A percentile compares a stretch with the other conserved stretches of the same genome.
These are phyloP conservation scores for Aschersonia sp. DNA, from an alignment of 2,329 filamentous ascomycete genomes.

Conservation along the genomic window DNA sequence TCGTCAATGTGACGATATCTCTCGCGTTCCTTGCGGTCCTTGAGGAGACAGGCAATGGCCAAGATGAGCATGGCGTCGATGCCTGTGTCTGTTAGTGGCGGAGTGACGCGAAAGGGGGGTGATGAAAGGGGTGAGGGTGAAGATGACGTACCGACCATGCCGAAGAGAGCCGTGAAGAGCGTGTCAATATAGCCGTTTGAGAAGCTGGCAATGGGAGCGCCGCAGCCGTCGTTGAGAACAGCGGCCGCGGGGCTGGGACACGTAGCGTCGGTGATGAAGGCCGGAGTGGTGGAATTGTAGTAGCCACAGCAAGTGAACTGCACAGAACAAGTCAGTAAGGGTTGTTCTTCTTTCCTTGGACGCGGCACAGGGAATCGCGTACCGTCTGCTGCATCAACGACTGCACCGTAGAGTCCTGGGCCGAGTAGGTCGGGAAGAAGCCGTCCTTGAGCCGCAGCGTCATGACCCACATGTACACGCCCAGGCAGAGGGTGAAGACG, in stretches of 20 bases:
- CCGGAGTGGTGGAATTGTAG: conserved; percentile 54
- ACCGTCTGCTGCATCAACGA: conserved; percentile 58
- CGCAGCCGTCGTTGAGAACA: conserved; percentile 55
- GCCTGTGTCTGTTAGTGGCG: conserved; percentile 12
- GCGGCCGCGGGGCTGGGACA: conserved; percentile 60
- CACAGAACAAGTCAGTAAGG: not conserved
- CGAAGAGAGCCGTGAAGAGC: conserved; percentile 69
- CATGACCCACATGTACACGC: conserved; percentile 56
- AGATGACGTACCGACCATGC: conserved; percentile 48
- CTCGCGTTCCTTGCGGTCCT: conserved; percentile 67
- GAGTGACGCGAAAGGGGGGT: too few relatives aligned
- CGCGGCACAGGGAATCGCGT: conserved; percentile 11
- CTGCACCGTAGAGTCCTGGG: conserved; percentile 42
- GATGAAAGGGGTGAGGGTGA: too few relatives aligned
- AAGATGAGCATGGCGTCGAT: conserved; percentile 56
- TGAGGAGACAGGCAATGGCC: conserved; percentile 60
- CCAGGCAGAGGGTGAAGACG: conserved; percentile 51
- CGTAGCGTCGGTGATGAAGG: conserved; percentile 53
- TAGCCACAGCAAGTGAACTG: conserved; percentile 76
- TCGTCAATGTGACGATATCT: conserved; percentile 70
- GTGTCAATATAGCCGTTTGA: conserved; percentile 59
- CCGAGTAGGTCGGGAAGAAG: conserved; percentile 45
- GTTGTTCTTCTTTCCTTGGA: not conserved
- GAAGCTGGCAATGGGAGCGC: conserved; percentile 51
- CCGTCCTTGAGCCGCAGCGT: conserved; percentile 54